These are phyloP conservation scores for Ascochyta rabiei DNA, from an alignment of 2,329 filamentous ascomycete genomes.

Conservation along the genomic window DNA sequence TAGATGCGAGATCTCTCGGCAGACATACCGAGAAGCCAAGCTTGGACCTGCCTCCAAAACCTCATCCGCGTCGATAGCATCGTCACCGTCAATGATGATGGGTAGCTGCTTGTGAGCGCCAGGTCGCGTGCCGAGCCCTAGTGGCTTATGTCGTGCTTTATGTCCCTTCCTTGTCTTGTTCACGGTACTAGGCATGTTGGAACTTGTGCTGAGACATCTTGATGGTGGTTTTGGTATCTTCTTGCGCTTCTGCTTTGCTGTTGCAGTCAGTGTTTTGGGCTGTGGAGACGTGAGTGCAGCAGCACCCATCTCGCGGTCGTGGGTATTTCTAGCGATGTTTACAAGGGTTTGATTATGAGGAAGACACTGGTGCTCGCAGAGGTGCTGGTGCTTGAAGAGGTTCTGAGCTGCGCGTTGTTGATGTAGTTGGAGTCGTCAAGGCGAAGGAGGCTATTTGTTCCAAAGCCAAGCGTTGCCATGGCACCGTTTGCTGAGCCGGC, in stretches of 20 bases:
- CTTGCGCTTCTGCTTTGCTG: not conserved
- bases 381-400: no score
- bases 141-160: not conserved
- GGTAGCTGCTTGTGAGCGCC: conserved; percentile 8
- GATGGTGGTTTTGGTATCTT: not conserved
- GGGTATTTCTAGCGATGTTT: not conserved
- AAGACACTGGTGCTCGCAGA: no score
- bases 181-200: not conserved
- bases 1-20: not conserved
- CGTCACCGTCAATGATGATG: conserved; percentile 21
- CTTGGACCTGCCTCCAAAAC: not conserved
- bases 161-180: not conserved
- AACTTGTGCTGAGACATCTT: not conserved
- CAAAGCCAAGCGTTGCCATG: conserved; percentile 3
- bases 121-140: not conserved
- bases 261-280: not conserved
- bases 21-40: not conserved
- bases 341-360: not conserved
- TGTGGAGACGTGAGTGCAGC: not conserved
- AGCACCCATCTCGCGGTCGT: not conserved
- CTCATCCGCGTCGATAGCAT: not conserved
- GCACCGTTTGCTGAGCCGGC: not conserved
- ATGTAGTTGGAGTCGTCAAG: not conserved
- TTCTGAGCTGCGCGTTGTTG: not conserved
- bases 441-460: not conserved